A percentile compares a stretch with the other conserved stretches of the same genome.
phyloP scores from a whole-genome alignment of 768 basidiomycete species.

The Lactarius tabidus region DNA sequence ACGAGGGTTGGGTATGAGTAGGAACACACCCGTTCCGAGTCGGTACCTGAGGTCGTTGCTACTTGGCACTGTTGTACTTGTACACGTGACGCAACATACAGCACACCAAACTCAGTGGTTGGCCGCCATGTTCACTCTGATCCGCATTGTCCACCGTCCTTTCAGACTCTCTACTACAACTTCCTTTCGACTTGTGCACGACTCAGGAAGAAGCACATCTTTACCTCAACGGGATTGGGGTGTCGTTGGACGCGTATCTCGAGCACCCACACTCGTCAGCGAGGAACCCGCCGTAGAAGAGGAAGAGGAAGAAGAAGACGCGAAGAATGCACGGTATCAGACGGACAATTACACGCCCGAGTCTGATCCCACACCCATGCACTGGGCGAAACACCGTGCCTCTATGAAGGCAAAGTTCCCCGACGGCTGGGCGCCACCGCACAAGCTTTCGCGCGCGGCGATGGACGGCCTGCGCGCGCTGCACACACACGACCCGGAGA shows the following conservation, averaged over 20 bases:
- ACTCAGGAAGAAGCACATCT: neutral
- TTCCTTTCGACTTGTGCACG: neutral
- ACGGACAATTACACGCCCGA: constrained; percentile 20
- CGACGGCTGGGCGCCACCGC: constrained; percentile 48
- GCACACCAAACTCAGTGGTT: neutral
- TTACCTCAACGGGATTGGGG: constrained; percentile 21
- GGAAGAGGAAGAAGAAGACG: constrained; percentile 8
- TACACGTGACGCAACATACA: neutral
- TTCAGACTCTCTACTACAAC: neutral
- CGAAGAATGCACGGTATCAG: constrained; percentile 16
- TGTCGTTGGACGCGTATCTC: constrained; percentile 14
- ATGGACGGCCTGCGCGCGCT: constrained; percentile 48
- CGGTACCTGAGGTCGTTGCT: neutral
- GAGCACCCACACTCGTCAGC: constrained; percentile 11
- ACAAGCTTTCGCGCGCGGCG: constrained; percentile 47
- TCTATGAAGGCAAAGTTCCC: constrained; percentile 36
- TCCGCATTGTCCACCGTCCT: neutral
- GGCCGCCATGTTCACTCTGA: constrained; percentile 11
- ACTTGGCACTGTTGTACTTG: neutral
- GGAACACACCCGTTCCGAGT: neutral
- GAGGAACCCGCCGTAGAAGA: neutral
- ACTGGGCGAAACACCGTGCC: constrained; percentile 32
- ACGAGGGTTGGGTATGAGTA: neutral
- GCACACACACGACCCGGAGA: constrained; percentile 40
- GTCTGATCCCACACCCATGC: constrained; percentile 28